phyloP scores from a whole-genome alignment of 257 asterid species.

The Przewalskia tangutica region DNA sequence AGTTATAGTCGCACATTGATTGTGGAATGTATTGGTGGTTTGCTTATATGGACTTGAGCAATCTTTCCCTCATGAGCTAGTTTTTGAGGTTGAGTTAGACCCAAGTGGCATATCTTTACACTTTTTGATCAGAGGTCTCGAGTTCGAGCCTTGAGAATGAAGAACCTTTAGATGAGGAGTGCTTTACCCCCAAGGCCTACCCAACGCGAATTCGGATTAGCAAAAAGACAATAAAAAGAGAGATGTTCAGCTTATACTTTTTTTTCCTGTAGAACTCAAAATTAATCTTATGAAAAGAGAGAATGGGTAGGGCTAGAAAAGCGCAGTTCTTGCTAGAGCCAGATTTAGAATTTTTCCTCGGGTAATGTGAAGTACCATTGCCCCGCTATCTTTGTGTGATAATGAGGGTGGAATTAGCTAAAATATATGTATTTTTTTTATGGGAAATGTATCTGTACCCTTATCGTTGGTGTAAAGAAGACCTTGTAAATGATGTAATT shows the following conservation, averaged over 20 bases:
- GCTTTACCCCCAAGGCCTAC: not conserved
- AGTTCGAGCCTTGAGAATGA: not conserved
- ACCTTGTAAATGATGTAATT: too few species aligned
- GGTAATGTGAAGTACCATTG: not conserved
- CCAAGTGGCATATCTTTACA: too few species aligned
- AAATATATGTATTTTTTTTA: not conserved
- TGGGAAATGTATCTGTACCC: too few species aligned
- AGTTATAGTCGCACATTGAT: too few species aligned
- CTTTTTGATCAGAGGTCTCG: not conserved
- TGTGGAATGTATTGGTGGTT: too few species aligned
- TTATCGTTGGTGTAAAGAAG: too few species aligned
- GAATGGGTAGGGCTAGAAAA: not conserved
- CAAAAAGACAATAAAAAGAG: not conserved
- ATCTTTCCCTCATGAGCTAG: too few species aligned
- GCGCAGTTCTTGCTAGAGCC: not conserved
- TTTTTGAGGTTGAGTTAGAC: too few species aligned
- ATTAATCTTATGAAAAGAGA: not conserved
- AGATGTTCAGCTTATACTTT: not conserved
- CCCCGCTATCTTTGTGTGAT: not conserved
- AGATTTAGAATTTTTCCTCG: not conserved
- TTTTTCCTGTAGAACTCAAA: not conserved
- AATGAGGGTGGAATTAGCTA: not conserved
- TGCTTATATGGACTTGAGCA: too few species aligned
- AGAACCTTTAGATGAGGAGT: not conserved
- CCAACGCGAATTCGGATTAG: not conserved